Base-by-base conservation (phyloP, 1,139 yeast genomes). In the Diutina mesorugosa region DNA sequence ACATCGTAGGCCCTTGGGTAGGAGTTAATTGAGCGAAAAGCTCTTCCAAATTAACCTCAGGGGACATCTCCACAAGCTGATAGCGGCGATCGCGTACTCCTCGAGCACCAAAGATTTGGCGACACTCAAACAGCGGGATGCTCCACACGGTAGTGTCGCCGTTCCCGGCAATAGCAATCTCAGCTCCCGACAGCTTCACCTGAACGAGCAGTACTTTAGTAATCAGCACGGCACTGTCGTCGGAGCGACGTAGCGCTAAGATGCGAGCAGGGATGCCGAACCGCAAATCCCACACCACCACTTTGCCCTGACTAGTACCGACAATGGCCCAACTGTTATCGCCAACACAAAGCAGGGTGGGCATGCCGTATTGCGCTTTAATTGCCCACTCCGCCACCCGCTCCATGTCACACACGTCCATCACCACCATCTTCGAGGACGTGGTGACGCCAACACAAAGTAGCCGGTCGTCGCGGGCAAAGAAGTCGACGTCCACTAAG, bases 231-330 rank as follows among this genome's bases (percentile, higher is more conserved):
- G 56, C 58, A 5, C 59, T 59, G 12, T 59, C 58, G 10, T 60
- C 57, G 16, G 75, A 73, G 16, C 76, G 56, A 21, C 59, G 56
- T 1, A 67, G 73, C 7, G 78, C 77, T 84, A 90, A 87, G 1
- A 85, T 72, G 59, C 80, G 84, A 35, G 88, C 72, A 54, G 80
- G 70, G 0, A 86, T 62, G 47, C 75, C 76, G 66, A 90, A 89
- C 57, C 96, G 72, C 51, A 87, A 63, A 67, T 91, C 97, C 96
- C 97, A 90, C 26, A 93, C 68, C 60, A 83, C 83, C 41, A 93
- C 66, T 0, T 84, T 71, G 1, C 98, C 98, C 53, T 77, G 78
- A 1, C 80, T 72, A 0, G 97, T 88, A 0, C 97, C 97, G 2
- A 86, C 66, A 4, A 90, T 67, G 4, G 87, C 63, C 91, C 97